Base-by-base conservation (phyloP, 352 stramenopile genomes). In the Blastocystis sp. region DNA sequence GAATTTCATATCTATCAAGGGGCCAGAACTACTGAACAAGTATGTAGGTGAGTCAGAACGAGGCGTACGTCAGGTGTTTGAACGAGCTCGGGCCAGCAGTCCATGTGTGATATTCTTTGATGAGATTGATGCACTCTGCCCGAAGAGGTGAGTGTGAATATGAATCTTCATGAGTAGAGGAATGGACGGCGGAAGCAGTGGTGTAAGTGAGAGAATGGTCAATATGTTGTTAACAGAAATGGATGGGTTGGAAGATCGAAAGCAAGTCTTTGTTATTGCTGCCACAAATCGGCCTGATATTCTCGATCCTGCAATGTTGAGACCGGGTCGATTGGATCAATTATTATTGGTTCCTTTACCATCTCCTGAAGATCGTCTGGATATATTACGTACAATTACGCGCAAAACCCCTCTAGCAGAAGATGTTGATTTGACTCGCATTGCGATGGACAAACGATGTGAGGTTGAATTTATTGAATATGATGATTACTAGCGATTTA, bases 1-100 rank as follows among this genome's bases (percentile, higher is more conserved):
- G 49, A 99, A 99, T 91, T 99, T 99, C 89, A 98, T 99, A 88
- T 97, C 93, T n/a, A 94, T 99, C 63, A 99, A 99, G 92, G 96
- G 95, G 66, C 96, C 97, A 19, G 97, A 99, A 90, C 92, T 99
- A 39, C 90, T 99, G 87, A 99, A 95, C 58, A 99, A 98, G 96
- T 99, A 95, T 95, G 98, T 99, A 87, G 97, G 97, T 90, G 97
- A 98, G 90, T 97, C 93, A 32, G 97, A 99, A 89, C 94, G 94
- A 14, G 98, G 98, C 89, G 96, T 99, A 29, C 95, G 96, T 89
- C 95, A 99, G 89, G 93, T 98, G 21, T 99, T 99, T 89, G 95
- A 98, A 90, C 98, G 98, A 90, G 97, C 97, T 19, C 93, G 97
- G 73, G 93, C 93, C 49, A 95, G 96, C 24, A 95, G 95, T 58